Percentiles rank a stretch among this genome's conserved stretches.
Evolutionary conservation across 78 protist species (phyloP).

Genomic region (Andalucia godoyi): DNA sequence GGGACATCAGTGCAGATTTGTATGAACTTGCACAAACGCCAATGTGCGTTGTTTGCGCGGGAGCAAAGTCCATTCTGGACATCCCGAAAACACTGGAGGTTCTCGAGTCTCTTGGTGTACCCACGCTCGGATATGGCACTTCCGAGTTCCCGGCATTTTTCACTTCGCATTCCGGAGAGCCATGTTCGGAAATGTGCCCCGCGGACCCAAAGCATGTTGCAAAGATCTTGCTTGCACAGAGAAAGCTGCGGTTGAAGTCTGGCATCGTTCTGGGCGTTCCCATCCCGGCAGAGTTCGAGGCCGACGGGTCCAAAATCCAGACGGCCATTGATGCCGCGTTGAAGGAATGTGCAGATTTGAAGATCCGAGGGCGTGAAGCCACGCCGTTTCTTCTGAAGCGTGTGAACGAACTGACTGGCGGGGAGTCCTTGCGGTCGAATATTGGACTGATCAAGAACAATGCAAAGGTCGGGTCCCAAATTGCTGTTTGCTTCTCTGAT

Average conservation of each 20-base stretch:
- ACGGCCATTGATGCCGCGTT: conserved; percentile 41
- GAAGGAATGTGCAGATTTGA: not conserved
- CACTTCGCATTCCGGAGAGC: conserved; percentile 16
- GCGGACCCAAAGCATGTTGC: conserved; percentile 13
- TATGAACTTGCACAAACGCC: conserved; percentile 82
- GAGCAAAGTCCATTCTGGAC: conserved; percentile 92
- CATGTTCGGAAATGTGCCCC: not conserved
- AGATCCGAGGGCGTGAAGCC: conserved; percentile 53
- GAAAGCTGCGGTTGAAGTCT: not conserved
- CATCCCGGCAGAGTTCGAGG: conserved; percentile 47
- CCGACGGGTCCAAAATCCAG: conserved; percentile 9
- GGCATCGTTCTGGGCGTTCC: conserved; percentile 59
- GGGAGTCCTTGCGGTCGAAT: conserved; percentile 62
- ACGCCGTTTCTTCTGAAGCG: conserved; percentile 82
- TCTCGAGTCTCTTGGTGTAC: conserved; percentile 58
- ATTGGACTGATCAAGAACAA: conserved; percentile 69
- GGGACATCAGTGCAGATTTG: conserved; percentile 93
- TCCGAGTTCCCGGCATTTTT: conserved; percentile 81
- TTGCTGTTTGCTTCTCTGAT: conserved; percentile 30
- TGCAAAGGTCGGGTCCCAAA: conserved; percentile 68
- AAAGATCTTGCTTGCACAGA: conserved; percentile 9
- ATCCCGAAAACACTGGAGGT: conserved; percentile 64
- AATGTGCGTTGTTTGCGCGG: conserved; percentile 91
- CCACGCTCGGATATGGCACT: conserved; percentile 40
- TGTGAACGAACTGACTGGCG: conserved; percentile 52